phyloP scores from a whole-genome alignment of 306 rosid genomes.

The Malus sylvestris region DNA sequence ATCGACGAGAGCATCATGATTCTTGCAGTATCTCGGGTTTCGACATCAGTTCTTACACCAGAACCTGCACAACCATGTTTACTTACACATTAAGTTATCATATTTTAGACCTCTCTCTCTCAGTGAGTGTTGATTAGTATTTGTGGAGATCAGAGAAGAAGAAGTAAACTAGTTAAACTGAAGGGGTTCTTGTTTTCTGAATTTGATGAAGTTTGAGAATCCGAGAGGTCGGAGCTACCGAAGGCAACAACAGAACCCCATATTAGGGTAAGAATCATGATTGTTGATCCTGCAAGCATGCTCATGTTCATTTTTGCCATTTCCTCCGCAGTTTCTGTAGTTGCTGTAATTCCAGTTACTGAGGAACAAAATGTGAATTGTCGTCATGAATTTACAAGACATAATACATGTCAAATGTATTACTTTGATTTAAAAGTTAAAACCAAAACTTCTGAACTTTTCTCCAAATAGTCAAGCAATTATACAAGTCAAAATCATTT shows the following conservation, averaged over 20 bases:
- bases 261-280: conserved; percentile 25
- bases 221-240: conserved; percentile 27
- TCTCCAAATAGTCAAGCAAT: not conserved
- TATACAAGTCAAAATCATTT: not conserved
- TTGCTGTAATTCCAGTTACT: conserved; percentile 28
- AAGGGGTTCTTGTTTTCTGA: conserved; percentile 4
- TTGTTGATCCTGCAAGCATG: conserved; percentile 27
- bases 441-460: not conserved
- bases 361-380: not conserved
- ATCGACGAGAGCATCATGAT: conserved; percentile 23
- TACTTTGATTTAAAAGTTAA: not conserved
- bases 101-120: not conserved
- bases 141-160: not conserved
- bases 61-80: conserved; percentile 11
- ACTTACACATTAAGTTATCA: not conserved
- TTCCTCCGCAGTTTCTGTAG: conserved; percentile 2
- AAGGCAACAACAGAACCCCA: conserved; percentile 33
- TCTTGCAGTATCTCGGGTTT: conserved; percentile 24
- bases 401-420: not conserved
- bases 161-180: conserved; percentile 15
- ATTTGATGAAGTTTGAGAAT: conserved; percentile 5
- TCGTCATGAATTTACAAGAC: not conserved
- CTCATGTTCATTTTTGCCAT: conserved; percentile 21
- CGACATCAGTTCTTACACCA: conserved; percentile 27
- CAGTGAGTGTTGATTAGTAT: not conserved